These are phyloP conservation scores for Leptomonas seymouri DNA, from an alignment of 208 protist species.

Conservation along the genomic window DNA sequence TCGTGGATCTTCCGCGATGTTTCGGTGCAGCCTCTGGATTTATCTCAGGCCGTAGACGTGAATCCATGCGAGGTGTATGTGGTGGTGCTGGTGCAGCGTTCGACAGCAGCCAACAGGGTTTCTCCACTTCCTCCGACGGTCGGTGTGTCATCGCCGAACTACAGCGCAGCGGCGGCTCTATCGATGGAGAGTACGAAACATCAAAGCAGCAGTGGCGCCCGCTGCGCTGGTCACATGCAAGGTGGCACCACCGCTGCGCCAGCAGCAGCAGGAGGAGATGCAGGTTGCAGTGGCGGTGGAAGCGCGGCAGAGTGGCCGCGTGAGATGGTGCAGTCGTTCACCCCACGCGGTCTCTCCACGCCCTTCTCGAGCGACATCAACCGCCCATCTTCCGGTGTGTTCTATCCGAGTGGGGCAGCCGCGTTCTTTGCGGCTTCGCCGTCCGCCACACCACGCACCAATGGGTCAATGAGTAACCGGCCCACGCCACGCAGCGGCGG, in stretches of 20 bases:
- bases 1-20: constrained; percentile 34
- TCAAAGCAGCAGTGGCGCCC: neutral
- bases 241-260: neutral
- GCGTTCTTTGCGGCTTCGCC: neutral
- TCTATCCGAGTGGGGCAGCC: neutral
- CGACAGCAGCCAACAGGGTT: constrained; percentile 1
- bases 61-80: constrained; percentile 53
- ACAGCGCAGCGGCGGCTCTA: neutral
- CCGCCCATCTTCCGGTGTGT: constrained; percentile 16
- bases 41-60: constrained; percentile 38
- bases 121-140: neutral
- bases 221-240: too few relatives aligned
- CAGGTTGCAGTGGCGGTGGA: neutral
- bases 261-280: neutral
- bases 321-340: constrained; percentile 60
- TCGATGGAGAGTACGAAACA: neutral
- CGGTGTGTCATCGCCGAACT: neutral
- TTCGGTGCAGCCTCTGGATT: constrained; percentile 44
- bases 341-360: constrained; percentile 59
- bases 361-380: constrained; percentile 50
- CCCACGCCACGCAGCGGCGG: constrained; percentile 23
- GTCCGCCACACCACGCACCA: constrained; percentile 27
- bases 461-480: constrained; percentile 23
- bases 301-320: constrained; percentile 45
- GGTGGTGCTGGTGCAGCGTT: constrained; percentile 65